A percentile compares a stretch with the other conserved stretches of the same genome.
Evolutionary conservation across 805 yeast genomes (phyloP).

Genomic region (Sugiyamaella marilandica): DNA sequence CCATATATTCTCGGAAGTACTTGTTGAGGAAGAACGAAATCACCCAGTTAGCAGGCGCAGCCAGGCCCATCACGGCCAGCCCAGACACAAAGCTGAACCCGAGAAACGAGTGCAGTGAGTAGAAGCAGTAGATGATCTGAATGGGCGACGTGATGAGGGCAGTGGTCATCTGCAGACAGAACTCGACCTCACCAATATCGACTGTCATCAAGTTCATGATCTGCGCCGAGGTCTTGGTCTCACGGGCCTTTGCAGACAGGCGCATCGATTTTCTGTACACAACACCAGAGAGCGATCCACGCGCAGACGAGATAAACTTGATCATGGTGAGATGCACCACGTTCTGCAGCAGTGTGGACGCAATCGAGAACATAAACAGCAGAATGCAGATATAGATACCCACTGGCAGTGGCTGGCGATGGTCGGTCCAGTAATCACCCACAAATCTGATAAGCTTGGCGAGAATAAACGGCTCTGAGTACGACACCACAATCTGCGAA

Average conservation of each 20-base stretch:
- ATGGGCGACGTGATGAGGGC: slow-evolving; percentile 88
- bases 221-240: slow-evolving; percentile 61
- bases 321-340: slow-evolving; percentile 57
- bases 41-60: slow-evolving; percentile 4
- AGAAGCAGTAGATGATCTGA: slow-evolving; percentile 70
- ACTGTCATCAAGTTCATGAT: slow-evolving; percentile 66
- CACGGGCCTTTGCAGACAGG: slow-evolving; percentile 57
- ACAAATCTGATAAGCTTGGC: slow-evolving; percentile 54
- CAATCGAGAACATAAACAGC: slow-evolving; percentile 51
- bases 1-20: slow-evolving; percentile 60
- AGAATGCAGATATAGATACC: slow-evolving; percentile 55
- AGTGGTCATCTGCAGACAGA: slow-evolving; percentile 64
- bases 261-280: slow-evolving; percentile 59
- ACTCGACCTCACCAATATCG: slow-evolving; percentile 60
- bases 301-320: slow-evolving; percentile 53
- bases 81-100: slow-evolving; percentile 11
- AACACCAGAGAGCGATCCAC: slow-evolving; percentile 36
- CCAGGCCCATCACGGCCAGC: slow-evolving; percentile 2
- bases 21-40: slow-evolving; percentile 4
- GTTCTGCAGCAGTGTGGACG: slow-evolving; percentile 46
- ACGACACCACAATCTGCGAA: slow-evolving; percentile 63
- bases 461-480: slow-evolving; percentile 72
- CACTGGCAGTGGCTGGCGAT: slow-evolving; percentile 38
- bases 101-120: slow-evolving; percentile 48
- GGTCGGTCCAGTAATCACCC: slow-evolving; percentile 30